Percentiles rank a stretch among this genome's conserved stretches.
phyloP scores from a whole-genome alignment of 2,329 filamentous ascomycete genomes.

The Xenoacremonium recifei region DNA sequence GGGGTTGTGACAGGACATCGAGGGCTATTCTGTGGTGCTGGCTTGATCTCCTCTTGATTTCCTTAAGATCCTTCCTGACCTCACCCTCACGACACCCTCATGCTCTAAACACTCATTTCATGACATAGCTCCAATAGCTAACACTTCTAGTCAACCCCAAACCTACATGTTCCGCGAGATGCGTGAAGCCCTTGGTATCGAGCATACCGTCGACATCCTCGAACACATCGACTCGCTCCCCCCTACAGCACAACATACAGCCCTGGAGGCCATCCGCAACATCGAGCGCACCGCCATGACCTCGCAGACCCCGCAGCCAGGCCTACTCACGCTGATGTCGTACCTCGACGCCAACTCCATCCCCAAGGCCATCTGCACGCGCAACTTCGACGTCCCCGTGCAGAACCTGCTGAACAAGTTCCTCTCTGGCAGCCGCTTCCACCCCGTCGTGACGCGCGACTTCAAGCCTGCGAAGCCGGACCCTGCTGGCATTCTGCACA shows the following conservation, averaged over 20 bases:
- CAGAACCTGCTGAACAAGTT: conserved; percentile 73
- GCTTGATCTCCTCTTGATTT: neutral
- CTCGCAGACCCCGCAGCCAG: conserved; percentile 76
- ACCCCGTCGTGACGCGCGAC: conserved; percentile 80
- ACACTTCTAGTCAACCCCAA: conserved; percentile 68
- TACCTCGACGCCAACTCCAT: conserved; percentile 70
- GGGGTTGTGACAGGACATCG: too few relatives aligned
- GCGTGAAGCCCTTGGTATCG: conserved; percentile 71
- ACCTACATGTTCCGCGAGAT: conserved; percentile 95
- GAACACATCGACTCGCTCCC: conserved; percentile 80
- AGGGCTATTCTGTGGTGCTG: too few relatives aligned
- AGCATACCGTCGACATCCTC: conserved; percentile 77
- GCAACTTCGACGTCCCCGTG: conserved; percentile 86
- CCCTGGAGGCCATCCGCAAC: conserved; percentile 69
- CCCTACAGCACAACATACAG: conserved; percentile 54
- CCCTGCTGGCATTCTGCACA: conserved; percentile 84
- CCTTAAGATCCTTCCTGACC: neutral
- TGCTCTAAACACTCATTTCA: neutral
- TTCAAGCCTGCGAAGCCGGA: conserved; percentile 83
- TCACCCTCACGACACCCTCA: neutral
- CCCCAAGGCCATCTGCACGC: conserved; percentile 84
- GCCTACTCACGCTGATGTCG: conserved; percentile 73
- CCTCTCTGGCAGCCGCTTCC: conserved; percentile 64
- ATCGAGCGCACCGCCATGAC: conserved; percentile 84
- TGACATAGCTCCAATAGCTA: neutral